Conservation (phyloP, 2,329 filamentous ascomycete genomes). For the Coccinonectria pachysandricola region DNA sequence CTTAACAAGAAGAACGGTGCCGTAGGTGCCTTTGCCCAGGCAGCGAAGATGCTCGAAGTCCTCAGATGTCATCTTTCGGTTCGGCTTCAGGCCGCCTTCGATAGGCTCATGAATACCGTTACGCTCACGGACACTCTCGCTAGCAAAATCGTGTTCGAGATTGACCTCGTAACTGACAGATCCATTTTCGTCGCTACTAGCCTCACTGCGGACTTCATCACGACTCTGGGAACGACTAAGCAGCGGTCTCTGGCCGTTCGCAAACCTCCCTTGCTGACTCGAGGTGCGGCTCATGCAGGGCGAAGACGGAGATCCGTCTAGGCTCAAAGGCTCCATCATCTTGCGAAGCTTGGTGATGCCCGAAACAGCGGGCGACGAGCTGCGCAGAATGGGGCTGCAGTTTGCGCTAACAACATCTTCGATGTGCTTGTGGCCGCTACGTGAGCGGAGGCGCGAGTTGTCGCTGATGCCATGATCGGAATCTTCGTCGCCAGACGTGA, state of each 20-base stretch:
- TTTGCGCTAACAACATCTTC: constrained; percentile 52
- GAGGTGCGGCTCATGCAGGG: constrained; percentile 46
- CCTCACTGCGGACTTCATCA: constrained; percentile 42
- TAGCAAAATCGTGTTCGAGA: constrained; percentile 77
- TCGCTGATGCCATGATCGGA: constrained; percentile 36
- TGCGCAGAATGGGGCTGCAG: constrained; percentile 50
- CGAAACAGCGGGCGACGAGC: constrained; percentile 45
- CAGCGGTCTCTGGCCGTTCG: constrained; percentile 41
- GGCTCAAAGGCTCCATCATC: constrained; percentile 67
- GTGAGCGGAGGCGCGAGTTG: constrained; percentile 26
- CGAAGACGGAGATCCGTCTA: constrained; percentile 46
- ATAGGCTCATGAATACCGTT: constrained; percentile 33
- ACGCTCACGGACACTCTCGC: constrained; percentile 45
- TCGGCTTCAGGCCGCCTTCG: constrained; percentile 44
- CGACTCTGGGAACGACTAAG: constrained; percentile 47
- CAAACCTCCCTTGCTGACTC: constrained; percentile 24
- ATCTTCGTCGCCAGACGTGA: constrained; percentile 47
- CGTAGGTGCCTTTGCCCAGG: constrained; percentile 91
- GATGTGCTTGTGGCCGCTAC: constrained; percentile 32
- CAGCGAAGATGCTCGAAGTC: constrained; percentile 89
- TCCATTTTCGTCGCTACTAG: constrained; percentile 49
- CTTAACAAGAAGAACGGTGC: constrained; percentile 87
- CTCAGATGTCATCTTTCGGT: constrained; percentile 78
- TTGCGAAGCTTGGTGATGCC: constrained; percentile 76
- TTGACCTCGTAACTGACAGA: constrained; percentile 75